Base-by-base conservation (phyloP, 805 yeast species). In the Torulaspora franciscae region DNA sequence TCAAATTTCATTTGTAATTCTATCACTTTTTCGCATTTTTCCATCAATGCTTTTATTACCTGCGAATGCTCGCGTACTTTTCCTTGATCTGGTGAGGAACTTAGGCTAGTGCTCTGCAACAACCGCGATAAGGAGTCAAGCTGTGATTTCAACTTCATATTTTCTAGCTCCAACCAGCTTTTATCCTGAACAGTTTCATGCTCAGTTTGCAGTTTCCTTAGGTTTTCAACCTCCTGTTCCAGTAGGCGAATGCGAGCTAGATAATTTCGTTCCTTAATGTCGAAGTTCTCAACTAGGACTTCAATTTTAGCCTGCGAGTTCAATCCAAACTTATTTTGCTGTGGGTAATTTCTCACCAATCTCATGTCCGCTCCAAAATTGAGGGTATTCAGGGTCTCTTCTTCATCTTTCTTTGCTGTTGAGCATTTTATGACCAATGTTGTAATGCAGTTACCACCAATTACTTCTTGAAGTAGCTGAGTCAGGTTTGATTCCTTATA, bases 381-480 rank as follows among this genome's bases (percentile, higher is more conserved):
- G 45, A 88, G 65, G 0, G 90, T 80, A 4, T 88, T 80, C 5
- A 85, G 47, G 0, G 95, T 84, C 55, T 85, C 93, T 13, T 66
- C 61, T 41, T 73, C 79, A 53, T 85, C 77, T 26, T 64, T 58
- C 2, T 68, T 57, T 0, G 83, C 70, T 0, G 87, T 83, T 0
- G 93, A 84, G 50, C 93, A 84, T 51, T 82, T 83, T 32, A 86
- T 73, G 13, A 88, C 77, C 38, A 87, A 67, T 2, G 85, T 75
- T 0, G 95, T 88, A 41, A 88, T 70, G 2, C 90, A 80, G 61
- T 87, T 86, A 1, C 95, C 95, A 5, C 95, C 93, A 17, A 87
- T 66, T 0, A 91, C 80, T 52, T 84, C 89, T 58, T 84, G 90
- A 27, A 87, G 64, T 10, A 88, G 79, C 49, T 91, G 71, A 0